phyloP scores from a whole-genome alignment of 2,329 filamentous ascomycete species.

The Aspergillus melleus region DNA sequence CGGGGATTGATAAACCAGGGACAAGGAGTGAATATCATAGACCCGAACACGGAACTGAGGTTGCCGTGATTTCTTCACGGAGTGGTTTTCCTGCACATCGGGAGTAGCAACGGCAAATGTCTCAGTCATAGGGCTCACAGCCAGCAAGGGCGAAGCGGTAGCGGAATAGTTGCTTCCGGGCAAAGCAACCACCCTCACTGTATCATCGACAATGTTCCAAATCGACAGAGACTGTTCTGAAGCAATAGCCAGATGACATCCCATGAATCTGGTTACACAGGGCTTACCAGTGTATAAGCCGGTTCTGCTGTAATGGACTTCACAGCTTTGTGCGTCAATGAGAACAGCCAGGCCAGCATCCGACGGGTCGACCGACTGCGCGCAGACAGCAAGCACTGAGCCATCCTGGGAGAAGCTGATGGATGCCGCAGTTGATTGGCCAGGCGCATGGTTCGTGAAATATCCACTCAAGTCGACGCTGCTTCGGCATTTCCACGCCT shows the following conservation, averaged over 20 bases:
- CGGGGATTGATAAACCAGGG: slow-evolving; percentile 60
- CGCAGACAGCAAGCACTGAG: slow-evolving; percentile 70
- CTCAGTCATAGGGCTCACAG: slow-evolving; percentile 66
- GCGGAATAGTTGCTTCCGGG: slow-evolving; percentile 39
- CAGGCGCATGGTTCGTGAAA: slow-evolving; percentile 25
- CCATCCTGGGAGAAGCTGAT: slow-evolving; percentile 82
- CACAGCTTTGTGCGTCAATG: slow-evolving; percentile 70
- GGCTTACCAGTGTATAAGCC: slow-evolving; percentile 67
- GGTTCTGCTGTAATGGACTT: slow-evolving; percentile 65
- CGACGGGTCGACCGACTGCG: slow-evolving; percentile 40
- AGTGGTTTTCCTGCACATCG: slow-evolving; percentile 9
- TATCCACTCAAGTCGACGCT: slow-evolving; percentile 50
- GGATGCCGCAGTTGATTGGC: slow-evolving; percentile 56
- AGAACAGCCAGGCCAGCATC: slow-evolving; percentile 68
- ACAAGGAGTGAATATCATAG: slow-evolving; percentile 62
- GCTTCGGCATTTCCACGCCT: slow-evolving; percentile 73
- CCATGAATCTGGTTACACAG: slow-evolving; percentile 69
- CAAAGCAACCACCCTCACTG: slow-evolving; percentile 66
- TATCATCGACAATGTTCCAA: slow-evolving; percentile 81
- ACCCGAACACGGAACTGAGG: slow-evolving; percentile 57
- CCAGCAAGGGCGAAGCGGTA: slow-evolving; percentile 48
- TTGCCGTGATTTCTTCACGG: slow-evolving; percentile 49
- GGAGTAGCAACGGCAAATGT: slow-evolving; percentile 65
- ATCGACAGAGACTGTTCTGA: slow-evolving; percentile 69
- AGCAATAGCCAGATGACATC: slow-evolving; percentile 72